Percentiles rank a stretch among this genome's conserved stretches.
Conservation (phyloP, 164 flowering plant species). For the Sextonia rubra region DNA sequence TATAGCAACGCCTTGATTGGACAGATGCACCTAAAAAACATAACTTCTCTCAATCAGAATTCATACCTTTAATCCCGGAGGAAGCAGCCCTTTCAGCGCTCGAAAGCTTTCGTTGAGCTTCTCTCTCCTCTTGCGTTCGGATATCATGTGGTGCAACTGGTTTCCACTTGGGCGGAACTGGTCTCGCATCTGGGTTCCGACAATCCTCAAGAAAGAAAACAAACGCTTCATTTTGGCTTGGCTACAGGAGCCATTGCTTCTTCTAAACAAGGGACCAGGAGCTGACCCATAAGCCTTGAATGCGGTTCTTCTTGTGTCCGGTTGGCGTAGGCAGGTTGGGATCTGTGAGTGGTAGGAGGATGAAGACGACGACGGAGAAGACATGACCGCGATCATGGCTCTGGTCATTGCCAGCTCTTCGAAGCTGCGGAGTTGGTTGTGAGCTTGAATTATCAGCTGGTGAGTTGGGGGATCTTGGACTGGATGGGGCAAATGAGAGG, state of each 20-base stretch:
- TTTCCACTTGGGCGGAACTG: conserved; percentile 33
- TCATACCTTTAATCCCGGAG: conserved; percentile 78
- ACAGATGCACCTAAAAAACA: too few species aligned
- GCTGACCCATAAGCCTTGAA: conserved; percentile 36
- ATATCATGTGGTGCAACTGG: conserved; percentile 73
- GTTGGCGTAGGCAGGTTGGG: not conserved
- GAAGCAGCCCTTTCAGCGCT: conserved; percentile 64
- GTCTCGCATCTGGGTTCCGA: conserved; percentile 24
- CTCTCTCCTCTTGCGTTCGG: conserved; percentile 76
- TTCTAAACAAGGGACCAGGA: conserved; percentile 5
- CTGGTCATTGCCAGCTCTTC: conserved; percentile 49
- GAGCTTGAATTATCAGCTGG: conserved; percentile 21
- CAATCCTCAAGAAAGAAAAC: conserved; percentile 31
- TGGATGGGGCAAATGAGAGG: conserved; percentile 14
- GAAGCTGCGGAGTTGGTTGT: conserved; percentile 6
- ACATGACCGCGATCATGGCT: conserved; percentile 60
- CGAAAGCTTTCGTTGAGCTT: conserved; percentile 79
- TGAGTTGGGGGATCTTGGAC: conserved; percentile 10
- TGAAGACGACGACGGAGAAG: conserved; percentile 43
- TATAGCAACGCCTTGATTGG: too few species aligned
- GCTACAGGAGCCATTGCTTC: conserved; percentile 9
- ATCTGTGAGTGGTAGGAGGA: conserved; percentile 5
- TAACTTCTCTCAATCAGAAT: not conserved
- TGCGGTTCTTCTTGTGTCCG: conserved; percentile 26
- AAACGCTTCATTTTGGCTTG: conserved; percentile 42